Base-by-base conservation (phyloP, 208 protist genomes). In the Leishmania tropica region DNA sequence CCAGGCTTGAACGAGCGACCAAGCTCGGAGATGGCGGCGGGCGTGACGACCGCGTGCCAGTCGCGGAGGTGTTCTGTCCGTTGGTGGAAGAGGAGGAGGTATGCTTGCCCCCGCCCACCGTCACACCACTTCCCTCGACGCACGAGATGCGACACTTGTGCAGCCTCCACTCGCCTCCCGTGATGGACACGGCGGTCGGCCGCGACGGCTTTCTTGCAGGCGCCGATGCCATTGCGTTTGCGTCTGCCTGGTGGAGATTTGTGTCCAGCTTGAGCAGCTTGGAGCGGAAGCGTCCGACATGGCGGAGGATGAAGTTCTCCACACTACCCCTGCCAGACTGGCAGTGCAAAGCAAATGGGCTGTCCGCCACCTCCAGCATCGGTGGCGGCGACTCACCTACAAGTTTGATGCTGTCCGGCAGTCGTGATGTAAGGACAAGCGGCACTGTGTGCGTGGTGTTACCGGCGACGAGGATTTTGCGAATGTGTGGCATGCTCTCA, bases 271-370 rank as follows among this genome's bases (percentile, higher is more conserved):
- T 65, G 60, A 40, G 71, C 76, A 79, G 65, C 67, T 65, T 80
- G 35, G 67, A n/a, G 62, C 79, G 81, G 71, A 62, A 65, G 53
- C 81, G 74, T 70, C 87, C 90, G 40, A 85, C 78, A 70, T 97
- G 90, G 48, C 94, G 92, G 74, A 97, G 89, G 47, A 94, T 86
- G 75, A 97, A 95, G 85, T 97, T 95, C 78, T 93, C 88, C 24
- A 97, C 67, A 45, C 80, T 88, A 28, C 94, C 94, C 21, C 83
- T 86, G 51, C 94, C 94, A 0, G 90, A 94, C 58, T 78, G 62
- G 78, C 87, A 95, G 78, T 88, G 76, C 54, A 97, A 71, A 28
- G 89, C 94, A 71, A 88, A 93, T 10, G 85, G 72, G 24, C 68
- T 81, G 78, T 88, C 87, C 3, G 78, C 75, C 62, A 94, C 89